A percentile compares a stretch with the other conserved stretches of the same genome.
These are phyloP conservation scores for Aureobasidium subglaciale DNA, from an alignment of 2,329 filamentous ascomycete genomes.

Conservation along the genomic window DNA sequence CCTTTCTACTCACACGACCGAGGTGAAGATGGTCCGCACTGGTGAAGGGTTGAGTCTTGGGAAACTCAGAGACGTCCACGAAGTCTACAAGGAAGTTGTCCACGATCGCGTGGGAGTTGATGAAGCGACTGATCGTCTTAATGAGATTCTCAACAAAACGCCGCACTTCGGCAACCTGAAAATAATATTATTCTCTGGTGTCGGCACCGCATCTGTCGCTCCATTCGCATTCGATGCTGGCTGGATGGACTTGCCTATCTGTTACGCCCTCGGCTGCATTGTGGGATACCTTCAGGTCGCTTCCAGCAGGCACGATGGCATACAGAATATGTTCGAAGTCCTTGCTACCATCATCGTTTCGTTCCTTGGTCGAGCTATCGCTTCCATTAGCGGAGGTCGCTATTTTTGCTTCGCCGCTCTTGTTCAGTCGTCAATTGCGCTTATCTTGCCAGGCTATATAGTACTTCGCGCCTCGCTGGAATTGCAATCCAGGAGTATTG, in stretches of 20 bases:
- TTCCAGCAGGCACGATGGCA: conserved; percentile 66
- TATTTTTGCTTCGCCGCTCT: conserved; percentile 47
- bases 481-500: conserved; percentile 41
- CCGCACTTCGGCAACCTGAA: conserved; percentile 45
- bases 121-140: conserved; percentile 57
- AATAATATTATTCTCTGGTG: conserved; percentile 61
- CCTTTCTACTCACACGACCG: conserved; percentile 64
- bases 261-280: conserved; percentile 67
- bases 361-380: conserved; percentile 43
- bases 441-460: conserved; percentile 45
- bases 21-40: conserved; percentile 66
- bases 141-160: conserved; percentile 53
- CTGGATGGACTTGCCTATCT: conserved; percentile 69
- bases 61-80: conserved; percentile 65
- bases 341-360: conserved; percentile 43
- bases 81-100: conserved; percentile 76
- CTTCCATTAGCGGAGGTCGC: conserved; percentile 38
- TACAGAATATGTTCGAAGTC: conserved; percentile 48
- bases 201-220: conserved; percentile 68
- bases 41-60: conserved; percentile 66
- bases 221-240: conserved; percentile 74
- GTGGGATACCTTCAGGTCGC: conserved; percentile 68
- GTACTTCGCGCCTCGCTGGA: conserved; percentile 45
- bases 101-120: conserved; percentile 68
- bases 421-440: conserved; percentile 43